phyloP scores from a whole-genome alignment of 805 yeast genomes.

The Saturnispora besseyi region DNA sequence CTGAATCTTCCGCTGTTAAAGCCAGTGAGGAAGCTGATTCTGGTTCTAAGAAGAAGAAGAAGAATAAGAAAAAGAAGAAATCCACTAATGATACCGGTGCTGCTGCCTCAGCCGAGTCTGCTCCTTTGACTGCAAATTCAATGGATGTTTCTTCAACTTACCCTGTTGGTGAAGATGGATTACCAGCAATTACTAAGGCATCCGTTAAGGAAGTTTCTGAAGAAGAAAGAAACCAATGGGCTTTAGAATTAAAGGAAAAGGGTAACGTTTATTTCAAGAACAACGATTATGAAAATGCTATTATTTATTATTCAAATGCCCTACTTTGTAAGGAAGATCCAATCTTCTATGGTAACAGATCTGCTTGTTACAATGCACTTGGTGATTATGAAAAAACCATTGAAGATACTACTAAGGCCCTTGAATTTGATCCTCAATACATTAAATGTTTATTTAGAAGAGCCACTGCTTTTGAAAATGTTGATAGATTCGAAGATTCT shows the following conservation, averaged over 20 bases:
- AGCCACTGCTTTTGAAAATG: constrained; percentile 81
- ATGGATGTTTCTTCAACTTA: constrained; percentile 21
- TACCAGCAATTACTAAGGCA: constrained; percentile 48
- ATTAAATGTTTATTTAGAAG: constrained; percentile 88
- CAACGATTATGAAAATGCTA: constrained; percentile 67
- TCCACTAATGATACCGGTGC: constrained; percentile 17
- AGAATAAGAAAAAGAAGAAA: constrained; percentile 36
- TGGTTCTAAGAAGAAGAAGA: constrained; percentile 28
- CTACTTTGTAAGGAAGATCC: constrained; percentile 71
- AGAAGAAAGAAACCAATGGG: constrained; percentile 52
- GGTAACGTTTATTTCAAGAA: constrained; percentile 75
- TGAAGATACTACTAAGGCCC: constrained; percentile 79
- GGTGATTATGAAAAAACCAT: constrained; percentile 76
- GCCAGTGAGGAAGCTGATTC: constrained; percentile 6
- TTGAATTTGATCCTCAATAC: constrained; percentile 81
- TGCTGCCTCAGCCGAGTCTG: constrained; percentile 12
- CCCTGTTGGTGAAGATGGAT: constrained; percentile 48
- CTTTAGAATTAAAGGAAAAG: constrained; percentile 73
- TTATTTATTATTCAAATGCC: constrained; percentile 72
- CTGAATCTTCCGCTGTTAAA: constrained; percentile 14
- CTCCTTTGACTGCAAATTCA: neutral
- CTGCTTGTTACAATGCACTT: constrained; percentile 88
- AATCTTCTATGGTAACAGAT: constrained; percentile 86
- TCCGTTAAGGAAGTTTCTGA: constrained; percentile 36
- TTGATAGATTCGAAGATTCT: constrained; percentile 73